phyloP scores from a whole-genome alignment of 108 stramenopile genomes.

The Asterionellopsis glacialis region DNA sequence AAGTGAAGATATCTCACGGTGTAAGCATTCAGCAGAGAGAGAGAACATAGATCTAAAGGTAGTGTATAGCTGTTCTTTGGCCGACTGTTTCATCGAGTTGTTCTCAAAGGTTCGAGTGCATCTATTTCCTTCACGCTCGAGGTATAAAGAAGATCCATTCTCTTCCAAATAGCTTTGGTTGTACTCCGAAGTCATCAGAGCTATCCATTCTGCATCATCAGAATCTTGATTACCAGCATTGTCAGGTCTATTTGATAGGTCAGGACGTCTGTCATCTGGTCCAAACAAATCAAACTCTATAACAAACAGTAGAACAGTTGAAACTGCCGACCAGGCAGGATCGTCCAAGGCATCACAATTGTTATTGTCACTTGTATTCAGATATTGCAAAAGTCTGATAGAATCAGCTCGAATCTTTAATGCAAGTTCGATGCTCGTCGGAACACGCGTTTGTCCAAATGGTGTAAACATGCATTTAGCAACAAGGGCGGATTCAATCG shows the following conservation, averaged over 20 bases:
- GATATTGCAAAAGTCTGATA: constrained; percentile 31
- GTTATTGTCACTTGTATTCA: neutral
- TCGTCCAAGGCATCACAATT: constrained; percentile 10
- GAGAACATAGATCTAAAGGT: no score
- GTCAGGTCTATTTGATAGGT: no score
- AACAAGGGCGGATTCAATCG: constrained; percentile 45
- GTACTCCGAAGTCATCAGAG: constrained; percentile 19
- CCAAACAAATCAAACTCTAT: constrained; percentile 31
- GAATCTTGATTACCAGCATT: neutral
- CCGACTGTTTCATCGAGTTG: no score
- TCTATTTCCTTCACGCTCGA: no score
- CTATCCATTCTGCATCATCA: constrained; percentile 20
- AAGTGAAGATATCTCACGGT: no score
- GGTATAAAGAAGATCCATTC: neutral
- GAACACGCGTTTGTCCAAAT: neutral
- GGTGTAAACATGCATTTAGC: neutral
- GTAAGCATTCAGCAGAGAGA: no score
- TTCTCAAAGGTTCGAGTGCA: no score
- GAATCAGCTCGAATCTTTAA: constrained; percentile 53
- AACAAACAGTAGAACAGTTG: constrained; percentile 28
- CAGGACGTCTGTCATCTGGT: constrained; percentile 5
- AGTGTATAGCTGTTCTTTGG: no score
- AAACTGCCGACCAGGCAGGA: constrained; percentile 35
- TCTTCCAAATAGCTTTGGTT: constrained; percentile 4
- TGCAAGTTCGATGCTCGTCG: constrained; percentile 10